Base-by-base conservation (phyloP, 2,329 filamentous ascomycete species). In the Penicillium crustosum region DNA sequence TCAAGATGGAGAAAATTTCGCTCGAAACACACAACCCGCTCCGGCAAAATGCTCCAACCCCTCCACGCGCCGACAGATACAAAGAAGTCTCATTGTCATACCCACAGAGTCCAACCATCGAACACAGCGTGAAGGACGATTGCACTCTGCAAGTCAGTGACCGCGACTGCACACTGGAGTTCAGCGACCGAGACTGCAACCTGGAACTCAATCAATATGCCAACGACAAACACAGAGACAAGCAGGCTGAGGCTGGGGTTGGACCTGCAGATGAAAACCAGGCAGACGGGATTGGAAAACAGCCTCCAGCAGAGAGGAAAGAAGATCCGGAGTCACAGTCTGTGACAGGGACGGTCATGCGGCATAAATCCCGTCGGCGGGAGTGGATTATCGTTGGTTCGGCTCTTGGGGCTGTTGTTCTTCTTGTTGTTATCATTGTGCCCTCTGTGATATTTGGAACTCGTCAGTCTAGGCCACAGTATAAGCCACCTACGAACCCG, bases 391-490 rank as follows among this genome's bases (percentile, higher is more conserved):
- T 57, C 17, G 10, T 38, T 6, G 42, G 49, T 33, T 53, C 43
- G 7, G 36, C 33, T 27, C 19, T 57, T 35, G 55, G 43, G 12
- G 43, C 19, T 35, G 21, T 57, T 25, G 29, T 57, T 36, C 19
- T 57, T 35, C 43, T 57, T n/a, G 43, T 53, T 43, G 43, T 57
- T 27, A 53, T 57, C 6, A 57, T 57, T 49, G 55, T 57, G 23
- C 55, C 55, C 27, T 53, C 55, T 19, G 55, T 13, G 5, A 57
- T 57, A 10, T 57, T 48, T 21, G 55, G 55, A 10, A 53, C 35
- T 15, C 49, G 55, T 10, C 27, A 53, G n/a, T 39, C 49, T 15
- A 48, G 31, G 27, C 25, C 49, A 12, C 49, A 57, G 43, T n/a
- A 42, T 41, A 36, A n/a, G 13, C 15, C 23, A 6, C 35, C 36